Percentiles rank a stretch among this genome's conserved stretches.
Evolutionary conservation across 176 grass and related monocot species (phyloP).

Genomic region (Musa schizocarpa): DNA sequence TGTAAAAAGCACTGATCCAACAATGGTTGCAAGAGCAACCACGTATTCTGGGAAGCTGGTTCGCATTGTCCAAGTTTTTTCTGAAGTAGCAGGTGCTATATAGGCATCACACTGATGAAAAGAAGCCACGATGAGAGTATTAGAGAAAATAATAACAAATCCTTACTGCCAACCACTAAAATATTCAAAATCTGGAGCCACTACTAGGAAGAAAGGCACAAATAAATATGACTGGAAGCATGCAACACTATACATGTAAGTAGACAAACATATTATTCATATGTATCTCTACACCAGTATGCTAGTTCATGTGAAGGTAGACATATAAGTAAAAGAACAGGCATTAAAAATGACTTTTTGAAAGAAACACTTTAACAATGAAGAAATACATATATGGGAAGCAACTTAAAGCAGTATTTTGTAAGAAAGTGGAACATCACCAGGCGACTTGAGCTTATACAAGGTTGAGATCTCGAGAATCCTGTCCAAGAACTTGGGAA

Average conservation of each 20-base stretch:
- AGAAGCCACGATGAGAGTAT: neutral
- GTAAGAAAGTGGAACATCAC: slow-evolving; percentile 20
- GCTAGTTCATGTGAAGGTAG: no score
- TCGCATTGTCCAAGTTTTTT: slow-evolving; percentile 96
- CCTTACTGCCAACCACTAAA: neutral
- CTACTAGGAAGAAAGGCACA: no score
- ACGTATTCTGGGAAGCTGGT: slow-evolving; percentile 93
- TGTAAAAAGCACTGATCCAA: slow-evolving; percentile 92
- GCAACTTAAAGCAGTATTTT: no score
- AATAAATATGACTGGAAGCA: no score
- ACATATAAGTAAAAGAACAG: no score
- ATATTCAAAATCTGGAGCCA: neutral
- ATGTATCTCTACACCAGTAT: no score
- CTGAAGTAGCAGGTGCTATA: slow-evolving; percentile 46
- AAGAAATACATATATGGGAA: no score
- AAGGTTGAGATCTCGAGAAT: slow-evolving; percentile 79
- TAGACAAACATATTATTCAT: no score
- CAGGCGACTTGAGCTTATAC: slow-evolving; percentile 32
- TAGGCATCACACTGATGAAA: slow-evolving; percentile 61
- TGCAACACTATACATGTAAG: no score
- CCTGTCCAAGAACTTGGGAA: slow-evolving; percentile 60
- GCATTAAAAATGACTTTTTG: no score
- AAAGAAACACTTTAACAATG: no score
- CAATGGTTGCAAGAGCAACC: slow-evolving; percentile 90
- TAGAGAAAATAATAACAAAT: neutral